A percentile compares a stretch with the other conserved stretches of the same genome.
phyloP scores from a whole-genome alignment of 352 stramenopile genomes.

The Phytophthora europaea region DNA sequence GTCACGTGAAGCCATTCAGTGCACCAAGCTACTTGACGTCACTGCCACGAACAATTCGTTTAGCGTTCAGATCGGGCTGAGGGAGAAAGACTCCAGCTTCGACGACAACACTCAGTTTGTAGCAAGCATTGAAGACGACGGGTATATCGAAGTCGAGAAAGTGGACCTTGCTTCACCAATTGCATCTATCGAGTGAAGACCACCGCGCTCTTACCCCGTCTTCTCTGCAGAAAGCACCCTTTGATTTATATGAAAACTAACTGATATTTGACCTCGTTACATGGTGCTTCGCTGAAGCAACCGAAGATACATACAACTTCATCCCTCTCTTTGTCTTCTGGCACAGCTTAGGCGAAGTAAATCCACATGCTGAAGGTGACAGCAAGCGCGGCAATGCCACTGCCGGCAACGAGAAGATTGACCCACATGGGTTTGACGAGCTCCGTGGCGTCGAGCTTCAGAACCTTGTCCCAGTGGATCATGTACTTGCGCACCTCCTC shows the following conservation, averaged over 20 bases:
- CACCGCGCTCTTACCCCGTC: neutral
- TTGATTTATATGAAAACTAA: conserved; percentile 12
- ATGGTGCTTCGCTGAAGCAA: conserved; percentile 24
- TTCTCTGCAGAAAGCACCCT: neutral
- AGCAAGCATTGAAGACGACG: conserved; percentile 35
- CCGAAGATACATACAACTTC: conserved; percentile 21
- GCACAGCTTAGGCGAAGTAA: conserved; percentile 47
- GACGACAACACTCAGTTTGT: conserved; percentile 13
- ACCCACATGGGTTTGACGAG: conserved; percentile 59
- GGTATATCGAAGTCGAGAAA: conserved; percentile 36
- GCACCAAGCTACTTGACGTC: conserved; percentile 32
- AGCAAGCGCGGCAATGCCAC: conserved; percentile 49
- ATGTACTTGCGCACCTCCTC: conserved; percentile 62
- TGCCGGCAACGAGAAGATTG: conserved; percentile 53
- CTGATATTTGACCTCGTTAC: conserved; percentile 35
- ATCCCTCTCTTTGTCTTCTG: conserved; percentile 5
- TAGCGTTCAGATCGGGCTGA: conserved; percentile 26
- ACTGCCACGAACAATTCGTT: conserved; percentile 25
- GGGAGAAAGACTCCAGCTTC: neutral
- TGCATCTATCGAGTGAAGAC: conserved; percentile 12
- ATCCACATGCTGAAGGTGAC: conserved; percentile 69
- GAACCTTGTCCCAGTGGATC: conserved; percentile 57
- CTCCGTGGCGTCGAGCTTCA: conserved; percentile 65
- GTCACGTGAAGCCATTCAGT: conserved; percentile 31
- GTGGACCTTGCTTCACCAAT: neutral